phyloP scores from a whole-genome alignment of 2,329 filamentous ascomycete genomes.

The Verticillium alfalfae region DNA sequence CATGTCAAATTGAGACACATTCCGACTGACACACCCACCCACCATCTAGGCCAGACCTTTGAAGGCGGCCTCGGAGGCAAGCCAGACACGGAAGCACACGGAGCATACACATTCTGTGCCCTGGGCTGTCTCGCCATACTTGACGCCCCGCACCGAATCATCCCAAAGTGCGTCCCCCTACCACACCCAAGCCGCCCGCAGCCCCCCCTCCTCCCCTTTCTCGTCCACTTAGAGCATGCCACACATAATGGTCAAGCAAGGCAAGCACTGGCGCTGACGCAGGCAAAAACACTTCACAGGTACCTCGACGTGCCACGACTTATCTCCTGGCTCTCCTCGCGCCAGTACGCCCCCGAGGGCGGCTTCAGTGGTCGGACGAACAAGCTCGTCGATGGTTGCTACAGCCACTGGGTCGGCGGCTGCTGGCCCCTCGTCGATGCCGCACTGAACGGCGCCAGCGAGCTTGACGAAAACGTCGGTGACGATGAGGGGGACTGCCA shows the following conservation, averaged over 20 bases:
- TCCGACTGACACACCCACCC: neutral
- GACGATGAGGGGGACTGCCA: neutral
- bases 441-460: conserved; percentile 52
- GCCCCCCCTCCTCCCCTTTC: conserved; percentile 4
- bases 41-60: conserved; percentile 70
- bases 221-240: conserved; percentile 7
- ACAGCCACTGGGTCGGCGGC: conserved; percentile 94
- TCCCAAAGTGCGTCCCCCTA: conserved; percentile 55
- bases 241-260: neutral
- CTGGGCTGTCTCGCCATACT: conserved; percentile 84
- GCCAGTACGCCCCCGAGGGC: conserved; percentile 86
- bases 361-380: conserved; percentile 93
- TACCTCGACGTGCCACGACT: conserved; percentile 73
- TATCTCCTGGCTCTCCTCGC: conserved; percentile 80
- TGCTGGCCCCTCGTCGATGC: conserved; percentile 92
- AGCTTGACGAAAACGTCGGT: conserved; percentile 5
- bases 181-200: conserved; percentile 9
- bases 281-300: conserved; percentile 32
- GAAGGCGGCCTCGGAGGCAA: conserved; percentile 89
- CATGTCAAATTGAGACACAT: neutral
- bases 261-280: conserved; percentile 8
- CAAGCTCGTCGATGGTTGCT: conserved; percentile 97
- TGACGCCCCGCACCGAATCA: conserved; percentile 68
- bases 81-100: conserved; percentile 87
- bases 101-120: conserved; percentile 93